Evolutionary conservation across 257 asterid species (phyloP).

Genomic region (Petrea volubilis): DNA sequence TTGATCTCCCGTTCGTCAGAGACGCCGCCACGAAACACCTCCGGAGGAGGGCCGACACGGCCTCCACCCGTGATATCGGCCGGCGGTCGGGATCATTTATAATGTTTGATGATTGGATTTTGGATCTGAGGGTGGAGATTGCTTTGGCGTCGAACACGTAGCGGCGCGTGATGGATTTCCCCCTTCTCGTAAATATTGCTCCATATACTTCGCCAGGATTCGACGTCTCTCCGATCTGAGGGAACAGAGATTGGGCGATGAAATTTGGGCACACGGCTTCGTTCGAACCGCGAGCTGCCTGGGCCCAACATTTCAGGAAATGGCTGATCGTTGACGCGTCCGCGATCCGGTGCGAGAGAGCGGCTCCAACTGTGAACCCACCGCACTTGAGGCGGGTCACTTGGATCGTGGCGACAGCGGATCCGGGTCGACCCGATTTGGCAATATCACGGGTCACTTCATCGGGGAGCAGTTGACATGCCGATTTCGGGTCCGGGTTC

Average conservation of each 20-base stretch:
- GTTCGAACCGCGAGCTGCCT: neutral
- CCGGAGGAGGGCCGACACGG: constrained; percentile 25
- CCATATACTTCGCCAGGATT: neutral
- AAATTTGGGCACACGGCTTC: constrained; percentile 16
- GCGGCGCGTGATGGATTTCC: constrained; percentile 8
- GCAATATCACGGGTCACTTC: no score
- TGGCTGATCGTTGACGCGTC: constrained; percentile 7
- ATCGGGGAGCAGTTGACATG: neutral
- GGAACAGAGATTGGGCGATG: constrained; percentile 19
- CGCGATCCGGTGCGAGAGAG: constrained; percentile 9
- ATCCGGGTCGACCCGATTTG: no score
- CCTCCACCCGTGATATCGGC: constrained; percentile 20
- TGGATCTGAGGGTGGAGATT: constrained; percentile 14
- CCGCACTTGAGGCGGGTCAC: constrained; percentile 29
- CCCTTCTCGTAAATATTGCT: neutral
- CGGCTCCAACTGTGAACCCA: constrained; percentile 14
- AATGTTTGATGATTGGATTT: neutral
- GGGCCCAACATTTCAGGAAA: constrained; percentile 24
- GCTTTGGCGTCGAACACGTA: constrained; percentile 21
- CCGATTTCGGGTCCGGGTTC: constrained; percentile 3
- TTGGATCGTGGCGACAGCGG: neutral
- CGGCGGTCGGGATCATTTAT: neutral
- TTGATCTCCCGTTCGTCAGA: neutral
- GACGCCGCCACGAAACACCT: constrained; percentile 22
- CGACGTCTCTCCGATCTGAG: neutral